Conservation (phyloP, 106 monocot genomes). For the Acorus gramineus region DNA sequence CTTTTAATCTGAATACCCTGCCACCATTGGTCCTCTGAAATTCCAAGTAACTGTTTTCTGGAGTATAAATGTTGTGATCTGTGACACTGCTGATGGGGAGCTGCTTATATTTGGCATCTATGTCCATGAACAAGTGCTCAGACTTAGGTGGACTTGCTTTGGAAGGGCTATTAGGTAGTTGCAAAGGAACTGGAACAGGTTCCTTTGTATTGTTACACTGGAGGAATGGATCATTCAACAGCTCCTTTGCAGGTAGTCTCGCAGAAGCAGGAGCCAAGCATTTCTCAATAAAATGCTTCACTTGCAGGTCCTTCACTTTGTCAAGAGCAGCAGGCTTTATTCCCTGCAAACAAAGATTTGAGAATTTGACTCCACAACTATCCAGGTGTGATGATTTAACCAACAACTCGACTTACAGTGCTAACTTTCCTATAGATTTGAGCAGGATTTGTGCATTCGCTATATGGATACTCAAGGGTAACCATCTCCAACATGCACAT, state of each 20-base stretch:
- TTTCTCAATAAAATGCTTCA: constrained; percentile 21
- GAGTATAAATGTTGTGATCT: background rate
- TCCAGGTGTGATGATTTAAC: too few relatives aligned
- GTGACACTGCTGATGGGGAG: background rate
- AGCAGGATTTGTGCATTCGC: constrained; percentile 68
- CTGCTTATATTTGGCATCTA: background rate
- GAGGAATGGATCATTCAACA: constrained; percentile 16
- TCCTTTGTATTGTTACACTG: background rate
- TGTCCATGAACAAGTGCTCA: background rate
- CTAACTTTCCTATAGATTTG: constrained; percentile 72
- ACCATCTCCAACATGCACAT: constrained; percentile 77
- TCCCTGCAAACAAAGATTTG: constrained; percentile 4
- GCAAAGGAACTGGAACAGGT: constrained; percentile 1
- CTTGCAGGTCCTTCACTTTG: constrained; percentile 14
- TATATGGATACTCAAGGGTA: constrained; percentile 70
- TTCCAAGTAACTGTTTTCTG: background rate
- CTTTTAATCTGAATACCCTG: background rate
- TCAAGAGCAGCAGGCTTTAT: constrained; percentile 10
- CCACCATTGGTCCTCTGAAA: background rate
- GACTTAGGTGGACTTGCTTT: background rate
- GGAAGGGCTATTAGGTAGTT: background rate
- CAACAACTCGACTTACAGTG: constrained; percentile 20
- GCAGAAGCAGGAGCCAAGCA: constrained; percentile 8
- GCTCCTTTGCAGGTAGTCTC: constrained; percentile 8
- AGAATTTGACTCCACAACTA: background rate